Evolutionary conservation across 2,329 filamentous ascomycete genomes (phyloP), one percentile per base, ranked within the genome.

Genomic region (Claviceps sp.): DNA sequence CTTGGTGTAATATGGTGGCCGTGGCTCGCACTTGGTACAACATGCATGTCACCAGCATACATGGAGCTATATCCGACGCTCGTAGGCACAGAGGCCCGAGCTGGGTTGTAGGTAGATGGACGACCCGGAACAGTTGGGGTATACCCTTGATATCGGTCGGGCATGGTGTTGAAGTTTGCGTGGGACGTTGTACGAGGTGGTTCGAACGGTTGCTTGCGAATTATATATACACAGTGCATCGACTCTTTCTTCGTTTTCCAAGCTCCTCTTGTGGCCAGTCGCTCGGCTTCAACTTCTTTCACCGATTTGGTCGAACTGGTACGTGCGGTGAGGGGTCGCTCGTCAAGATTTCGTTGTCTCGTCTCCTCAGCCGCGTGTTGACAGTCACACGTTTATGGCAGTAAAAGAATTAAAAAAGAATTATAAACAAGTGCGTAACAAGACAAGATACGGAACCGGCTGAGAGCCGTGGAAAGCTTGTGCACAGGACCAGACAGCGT

Each of bases 21-120:
- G 22, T 67, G 61, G 22, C 62, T 60, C 34, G 66, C 60, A n/a
- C 69, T 62, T 17, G 77, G 76, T 60, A 78, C 66, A 56, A 74
- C 71, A 56, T 81, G 76, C 53, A 77, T 68, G 58, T 81, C 78
- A 50, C 74, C 72, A 53, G 69, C 68, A 56, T 78, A 78, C 52
- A 72, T 65, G 53, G 72, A 68, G 59, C 67, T 71, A 61, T 76
- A 76, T 23, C 71, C 72, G 49, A 75, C 65, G 59, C 69, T 71
- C 47, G 72, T 68, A 17, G 78, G 78, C 62, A 80, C 63, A 29
- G 77, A 79, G 47, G 74, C 65, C 53, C 77, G 72, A 52, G 74
- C 76, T 47, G 77, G 75, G 51, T 68, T 76, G 61, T 66, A 64
- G 5, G 66, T 66, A 34, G 68, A 68, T 52, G 75, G 71, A 55